Conservation (phyloP, 208 protist species). For the Leishmania lainsoni region DNA sequence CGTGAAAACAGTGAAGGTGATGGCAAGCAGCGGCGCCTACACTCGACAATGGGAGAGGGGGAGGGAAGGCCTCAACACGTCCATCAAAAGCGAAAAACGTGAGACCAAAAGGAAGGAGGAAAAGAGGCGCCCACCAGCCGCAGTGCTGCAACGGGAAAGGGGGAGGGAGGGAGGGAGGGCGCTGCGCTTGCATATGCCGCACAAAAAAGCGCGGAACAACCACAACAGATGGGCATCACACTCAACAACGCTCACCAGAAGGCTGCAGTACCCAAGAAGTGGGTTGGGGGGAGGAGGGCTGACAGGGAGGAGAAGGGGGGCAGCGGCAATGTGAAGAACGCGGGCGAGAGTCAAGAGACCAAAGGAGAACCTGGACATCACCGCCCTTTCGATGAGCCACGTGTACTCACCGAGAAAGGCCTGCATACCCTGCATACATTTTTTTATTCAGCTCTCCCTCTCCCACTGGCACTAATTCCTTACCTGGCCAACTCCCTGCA, state of each 20-base stretch:
- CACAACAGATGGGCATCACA: neutral
- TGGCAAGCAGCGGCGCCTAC: neutral
- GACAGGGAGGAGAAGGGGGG: neutral
- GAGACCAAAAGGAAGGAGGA: neutral
- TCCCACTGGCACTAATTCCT: neutral
- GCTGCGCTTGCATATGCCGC: neutral
- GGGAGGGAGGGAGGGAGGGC: neutral
- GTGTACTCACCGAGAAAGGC: neutral
- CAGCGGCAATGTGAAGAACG: neutral
- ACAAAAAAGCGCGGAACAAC: neutral
- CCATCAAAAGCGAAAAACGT: neutral
- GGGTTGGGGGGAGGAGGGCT: neutral
- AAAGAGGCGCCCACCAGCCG: neutral
- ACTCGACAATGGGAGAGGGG: neutral
- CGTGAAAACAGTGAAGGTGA: neutral
- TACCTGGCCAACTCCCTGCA: neutral
- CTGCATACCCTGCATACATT: neutral
- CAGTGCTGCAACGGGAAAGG: neutral
- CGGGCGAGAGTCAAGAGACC: constrained; percentile 6
- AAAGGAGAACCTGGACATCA: neutral
- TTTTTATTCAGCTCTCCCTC: no score
- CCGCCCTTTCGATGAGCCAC: neutral
- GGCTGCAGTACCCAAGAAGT: neutral
- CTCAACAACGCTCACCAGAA: neutral
- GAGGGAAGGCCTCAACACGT: no score